Base-by-base conservation (phyloP, 2,329 filamentous ascomycete species). In the Coccinonectria pachysandricola region DNA sequence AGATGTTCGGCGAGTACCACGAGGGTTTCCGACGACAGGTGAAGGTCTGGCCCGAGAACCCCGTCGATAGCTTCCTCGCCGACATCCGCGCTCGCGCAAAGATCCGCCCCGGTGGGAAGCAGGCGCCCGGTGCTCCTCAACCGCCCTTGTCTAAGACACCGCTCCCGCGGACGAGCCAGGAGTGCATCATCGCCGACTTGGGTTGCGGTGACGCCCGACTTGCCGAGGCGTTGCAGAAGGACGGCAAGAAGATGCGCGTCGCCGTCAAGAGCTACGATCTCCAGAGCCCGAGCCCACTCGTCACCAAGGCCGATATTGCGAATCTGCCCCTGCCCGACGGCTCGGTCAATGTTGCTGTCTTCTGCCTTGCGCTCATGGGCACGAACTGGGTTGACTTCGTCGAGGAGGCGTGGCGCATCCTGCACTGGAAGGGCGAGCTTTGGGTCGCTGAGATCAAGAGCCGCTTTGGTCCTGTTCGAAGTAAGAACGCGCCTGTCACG, bases 361-460 rank as follows among this genome's bases (percentile, higher is more conserved):
- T 96, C 64, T 98, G 91, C 55, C 70, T 98, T 16, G 91, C 88
- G 25, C 72, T 98, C 32, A 98, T 98, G 91, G 91, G 91, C 49
- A 98, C 91, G 29, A 98, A 98, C 60, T 98, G 91, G 88, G 71
- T 93, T 27, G 78, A 85, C 44, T 96, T 98, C 53, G 72, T 98
- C 46, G 91, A 96, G 58, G 91, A 98, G 60, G 88, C 88, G 9
- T 93, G 85, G 63, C 78, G 91, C 28, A 68, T 96, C 26, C 69
- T 98, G 35, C 79, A 85, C 49, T 87, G 86, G 71, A 88, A 91
- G 49, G 91, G 91, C 41, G 91, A 98, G 63, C 75, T 94, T 28
- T 98, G 91, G 91, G 73, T 98, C 26, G 83, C 85, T 24, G 91
- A 98, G 60, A 95, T 98, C 58, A 96, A 96, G 62, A 84, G 75